Conservation (phyloP, 148 eudicot genomes). For the Simmondsia chinensis region DNA sequence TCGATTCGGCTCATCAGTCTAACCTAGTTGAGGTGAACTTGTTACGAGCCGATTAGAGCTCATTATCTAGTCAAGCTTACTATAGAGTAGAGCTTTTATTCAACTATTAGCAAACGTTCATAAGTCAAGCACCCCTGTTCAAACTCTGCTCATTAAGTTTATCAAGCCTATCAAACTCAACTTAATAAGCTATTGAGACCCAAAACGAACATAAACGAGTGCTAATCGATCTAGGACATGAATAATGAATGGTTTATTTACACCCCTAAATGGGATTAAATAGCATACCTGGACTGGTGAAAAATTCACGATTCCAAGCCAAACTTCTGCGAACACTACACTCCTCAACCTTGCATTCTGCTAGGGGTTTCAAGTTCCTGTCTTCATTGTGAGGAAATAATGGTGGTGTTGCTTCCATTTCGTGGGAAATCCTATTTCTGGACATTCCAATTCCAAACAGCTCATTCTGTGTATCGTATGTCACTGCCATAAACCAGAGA, state of each 20-base stretch:
- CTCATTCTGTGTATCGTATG: slow-evolving; percentile 27
- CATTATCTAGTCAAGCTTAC: too few relatives aligned
- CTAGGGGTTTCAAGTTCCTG: background rate
- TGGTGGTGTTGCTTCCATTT: background rate
- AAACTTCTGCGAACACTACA: slow-evolving; percentile 38
- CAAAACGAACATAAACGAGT: too few relatives aligned
- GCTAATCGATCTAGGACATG: background rate
- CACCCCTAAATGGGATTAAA: background rate
- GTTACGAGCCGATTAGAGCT: too few relatives aligned
- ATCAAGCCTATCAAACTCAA: too few relatives aligned
- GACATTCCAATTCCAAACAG: background rate
- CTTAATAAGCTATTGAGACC: too few relatives aligned
- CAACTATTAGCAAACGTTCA: too few relatives aligned
- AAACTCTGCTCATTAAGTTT: too few relatives aligned
- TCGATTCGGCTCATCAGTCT: too few relatives aligned
- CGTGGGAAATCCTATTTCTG: background rate
- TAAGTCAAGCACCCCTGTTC: too few relatives aligned
- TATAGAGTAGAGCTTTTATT: too few relatives aligned
- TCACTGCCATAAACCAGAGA: slow-evolving; percentile 10
- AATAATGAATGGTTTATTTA: background rate
- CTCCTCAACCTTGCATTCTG: background rate
- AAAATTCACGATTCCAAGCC: slow-evolving; percentile 66
- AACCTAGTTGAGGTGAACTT: too few relatives aligned
- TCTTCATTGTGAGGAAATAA: slow-evolving; percentile 2
- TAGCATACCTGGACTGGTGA: slow-evolving; percentile 41